A percentile compares a stretch with the other conserved stretches of the same genome.
Conservation (phyloP, 148 eudicot genomes). For the Arbutus unedo region DNA sequence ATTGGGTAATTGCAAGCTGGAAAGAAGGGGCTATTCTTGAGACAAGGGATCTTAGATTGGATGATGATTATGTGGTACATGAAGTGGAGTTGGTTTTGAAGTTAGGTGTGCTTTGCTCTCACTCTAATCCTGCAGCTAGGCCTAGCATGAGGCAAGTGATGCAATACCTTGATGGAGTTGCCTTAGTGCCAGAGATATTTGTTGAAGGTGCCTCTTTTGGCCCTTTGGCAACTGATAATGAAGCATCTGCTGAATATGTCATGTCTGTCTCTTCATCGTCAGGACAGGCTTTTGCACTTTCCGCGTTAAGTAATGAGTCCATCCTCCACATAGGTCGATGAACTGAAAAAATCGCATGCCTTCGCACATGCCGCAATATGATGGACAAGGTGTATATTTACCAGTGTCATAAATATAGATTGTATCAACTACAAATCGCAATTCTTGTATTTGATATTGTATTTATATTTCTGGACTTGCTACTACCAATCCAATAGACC, state of each 20-base stretch:
- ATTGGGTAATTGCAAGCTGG: conserved; percentile 34
- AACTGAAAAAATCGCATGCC: no score
- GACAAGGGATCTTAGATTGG: conserved; percentile 33
- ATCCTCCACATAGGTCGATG: neutral
- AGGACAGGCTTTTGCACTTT: neutral
- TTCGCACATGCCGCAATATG: no score
- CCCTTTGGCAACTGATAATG: neutral
- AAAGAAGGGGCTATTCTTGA: conserved; percentile 26
- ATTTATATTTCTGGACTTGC: no score
- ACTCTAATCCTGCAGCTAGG: conserved; percentile 31
- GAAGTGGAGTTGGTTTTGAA: conserved; percentile 36
- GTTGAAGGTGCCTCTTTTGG: neutral
- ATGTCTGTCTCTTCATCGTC: neutral
- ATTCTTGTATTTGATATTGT: no score
- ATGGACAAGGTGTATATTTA: no score
- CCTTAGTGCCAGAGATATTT: neutral
- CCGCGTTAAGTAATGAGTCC: neutral
- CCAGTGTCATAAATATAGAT: no score
- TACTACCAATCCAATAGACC: no score
- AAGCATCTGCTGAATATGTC: neutral
- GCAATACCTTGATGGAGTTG: conserved; percentile 32
- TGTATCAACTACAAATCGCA: no score
- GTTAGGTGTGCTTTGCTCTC: conserved; percentile 36
- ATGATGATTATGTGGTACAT: conserved; percentile 19
- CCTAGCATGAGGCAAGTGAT: conserved; percentile 46